These are phyloP conservation scores for Tulasnella sp. DNA, from an alignment of 768 basidiomycete genomes.

Conservation along the genomic window DNA sequence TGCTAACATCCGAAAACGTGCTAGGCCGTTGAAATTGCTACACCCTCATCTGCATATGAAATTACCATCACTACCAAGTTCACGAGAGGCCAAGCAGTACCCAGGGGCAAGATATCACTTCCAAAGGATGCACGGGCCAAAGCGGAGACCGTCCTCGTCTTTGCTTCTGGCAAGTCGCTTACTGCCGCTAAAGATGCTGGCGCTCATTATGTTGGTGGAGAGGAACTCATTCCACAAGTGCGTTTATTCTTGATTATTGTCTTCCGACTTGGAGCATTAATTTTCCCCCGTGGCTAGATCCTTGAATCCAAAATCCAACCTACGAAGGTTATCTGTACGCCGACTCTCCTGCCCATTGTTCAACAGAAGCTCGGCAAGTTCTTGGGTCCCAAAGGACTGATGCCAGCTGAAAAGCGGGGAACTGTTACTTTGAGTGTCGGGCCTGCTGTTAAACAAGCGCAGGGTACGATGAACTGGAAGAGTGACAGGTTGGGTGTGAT, in stretches of 20 bases:
- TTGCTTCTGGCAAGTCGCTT: conserved; percentile 82
- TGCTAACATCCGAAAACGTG: conserved; percentile 6
- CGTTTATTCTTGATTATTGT: conserved; percentile 43
- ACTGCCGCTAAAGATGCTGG: conserved; percentile 86
- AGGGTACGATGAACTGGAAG: conserved; percentile 89
- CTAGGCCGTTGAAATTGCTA: conserved; percentile 83
- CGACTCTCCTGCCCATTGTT: conserved; percentile 75
- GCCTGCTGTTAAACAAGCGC: conserved; percentile 75
- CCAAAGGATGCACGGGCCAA: conserved; percentile 72
- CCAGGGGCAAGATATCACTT: conserved; percentile 86
- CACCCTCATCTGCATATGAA: conserved; percentile 76
- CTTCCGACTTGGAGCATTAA: background rate
- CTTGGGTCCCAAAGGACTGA: conserved; percentile 85
- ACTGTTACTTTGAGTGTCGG: conserved; percentile 91
- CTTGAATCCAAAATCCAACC: conserved; percentile 73
- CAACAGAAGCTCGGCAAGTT: conserved; percentile 78
- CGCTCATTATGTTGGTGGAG: conserved; percentile 87
- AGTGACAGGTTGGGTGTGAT: conserved; percentile 87
- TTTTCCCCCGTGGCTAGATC: conserved; percentile 53
- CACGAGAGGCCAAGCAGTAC: conserved; percentile 76
- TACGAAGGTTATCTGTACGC: conserved; percentile 82
- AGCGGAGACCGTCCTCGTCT: conserved; percentile 80
- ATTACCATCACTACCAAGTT: conserved; percentile 79
- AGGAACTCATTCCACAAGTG: conserved; percentile 86
- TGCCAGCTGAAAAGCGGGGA: conserved; percentile 93